Conservation (phyloP, 1,284 basidiomycete species). For the Rhodotorula sp. region DNA sequence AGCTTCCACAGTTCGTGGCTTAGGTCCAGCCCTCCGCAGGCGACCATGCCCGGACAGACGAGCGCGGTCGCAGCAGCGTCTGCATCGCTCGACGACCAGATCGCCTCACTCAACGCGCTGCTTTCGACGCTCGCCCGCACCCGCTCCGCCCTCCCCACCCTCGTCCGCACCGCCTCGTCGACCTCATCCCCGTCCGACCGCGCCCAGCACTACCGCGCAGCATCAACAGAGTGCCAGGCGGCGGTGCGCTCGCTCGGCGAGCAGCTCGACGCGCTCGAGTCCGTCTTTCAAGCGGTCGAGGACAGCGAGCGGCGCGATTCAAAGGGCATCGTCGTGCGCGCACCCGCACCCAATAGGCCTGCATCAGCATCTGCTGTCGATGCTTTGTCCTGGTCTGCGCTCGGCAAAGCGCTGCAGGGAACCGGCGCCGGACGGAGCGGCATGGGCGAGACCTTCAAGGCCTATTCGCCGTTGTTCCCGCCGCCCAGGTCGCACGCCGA, state of each 20-base stretch:
- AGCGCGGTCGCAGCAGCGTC: not conserved
- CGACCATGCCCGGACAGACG: not conserved
- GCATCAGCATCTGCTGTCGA: not conserved
- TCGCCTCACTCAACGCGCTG: slow-evolving; percentile 1
- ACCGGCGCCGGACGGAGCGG: no score
- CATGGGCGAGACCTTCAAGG: no score
- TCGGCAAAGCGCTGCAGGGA: slow-evolving; percentile 7
- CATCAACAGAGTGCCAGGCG: slow-evolving; percentile 7
- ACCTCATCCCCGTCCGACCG: slow-evolving; percentile 8
- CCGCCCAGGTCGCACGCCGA: no score
- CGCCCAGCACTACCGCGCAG: slow-evolving; percentile 18
- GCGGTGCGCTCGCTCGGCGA: slow-evolving; percentile 1
- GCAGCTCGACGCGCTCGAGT: slow-evolving; percentile 5
- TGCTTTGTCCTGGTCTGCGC: not conserved
- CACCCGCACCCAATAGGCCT: not conserved
- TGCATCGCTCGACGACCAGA: not conserved
- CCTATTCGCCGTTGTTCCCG: no score
- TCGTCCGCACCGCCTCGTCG: slow-evolving; percentile 8
- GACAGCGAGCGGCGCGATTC: slow-evolving; percentile 6
- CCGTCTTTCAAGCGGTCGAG: not conserved
- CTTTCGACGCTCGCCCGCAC: slow-evolving; percentile 10
- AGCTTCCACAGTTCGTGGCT: no score
- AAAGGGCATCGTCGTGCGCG: slow-evolving; percentile 16
- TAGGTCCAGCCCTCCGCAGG: no score
- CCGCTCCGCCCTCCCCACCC: slow-evolving; percentile 17